phyloP scores from a whole-genome alignment of 2,329 filamentous ascomycete genomes.

The Ascomycota sp. region DNA sequence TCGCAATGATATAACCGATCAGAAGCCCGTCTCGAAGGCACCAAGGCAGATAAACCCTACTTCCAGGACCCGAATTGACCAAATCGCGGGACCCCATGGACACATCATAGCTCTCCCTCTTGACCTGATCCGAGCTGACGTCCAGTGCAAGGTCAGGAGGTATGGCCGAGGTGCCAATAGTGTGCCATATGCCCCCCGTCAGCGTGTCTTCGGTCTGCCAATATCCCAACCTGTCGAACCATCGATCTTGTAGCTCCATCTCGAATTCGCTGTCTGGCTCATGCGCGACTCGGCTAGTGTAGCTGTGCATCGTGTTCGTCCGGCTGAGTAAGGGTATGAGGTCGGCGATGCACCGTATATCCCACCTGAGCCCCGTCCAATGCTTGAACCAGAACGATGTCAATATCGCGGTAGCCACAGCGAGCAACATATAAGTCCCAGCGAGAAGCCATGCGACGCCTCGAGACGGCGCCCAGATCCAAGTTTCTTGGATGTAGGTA shows the following conservation, averaged over 20 bases:
- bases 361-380: conserved; percentile 64
- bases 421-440: conserved; percentile 45
- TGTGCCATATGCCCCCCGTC: conserved; percentile 50
- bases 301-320: conserved; percentile 56
- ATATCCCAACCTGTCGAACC: conserved; percentile 58
- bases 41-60: conserved; percentile 51
- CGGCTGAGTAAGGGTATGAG: conserved; percentile 55
- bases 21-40: conserved; percentile 45
- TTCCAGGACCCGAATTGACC: conserved; percentile 7
- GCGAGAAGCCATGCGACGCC: conserved; percentile 60
- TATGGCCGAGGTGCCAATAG: conserved; percentile 34
- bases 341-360: conserved; percentile 61
- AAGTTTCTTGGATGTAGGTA: conserved; percentile 32
- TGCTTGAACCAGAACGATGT: conserved; percentile 40
- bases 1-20: conserved; percentile 39
- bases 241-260: conserved; percentile 29
- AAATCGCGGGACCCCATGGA: conserved; percentile 12
- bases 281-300: conserved; percentile 40
- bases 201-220: conserved; percentile 50
- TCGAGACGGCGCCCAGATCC: conserved; percentile 63
- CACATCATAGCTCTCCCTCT: conserved; percentile 10
- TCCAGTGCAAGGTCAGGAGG: conserved; percentile 6
- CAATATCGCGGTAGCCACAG: conserved; percentile 29
- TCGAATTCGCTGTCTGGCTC: conserved; percentile 27
- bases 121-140: conserved; percentile 7